Conservation (phyloP, 306 rosid genomes). For the Comarum palustre region DNA sequence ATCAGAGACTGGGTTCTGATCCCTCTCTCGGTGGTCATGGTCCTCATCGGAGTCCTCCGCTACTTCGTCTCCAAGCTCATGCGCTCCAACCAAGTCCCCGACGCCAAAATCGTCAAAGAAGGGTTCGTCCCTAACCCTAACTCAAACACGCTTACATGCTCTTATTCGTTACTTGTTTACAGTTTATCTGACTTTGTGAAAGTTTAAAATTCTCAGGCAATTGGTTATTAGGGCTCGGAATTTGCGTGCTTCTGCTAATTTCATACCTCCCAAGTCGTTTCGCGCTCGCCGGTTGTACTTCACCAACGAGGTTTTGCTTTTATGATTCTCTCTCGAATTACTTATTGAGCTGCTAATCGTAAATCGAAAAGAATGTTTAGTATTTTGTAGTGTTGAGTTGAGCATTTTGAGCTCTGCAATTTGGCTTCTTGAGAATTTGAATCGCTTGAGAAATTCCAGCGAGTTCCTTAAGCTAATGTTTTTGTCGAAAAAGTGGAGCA, state of each 20-base stretch:
- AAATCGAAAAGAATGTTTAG: not conserved
- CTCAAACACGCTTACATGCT: not conserved
- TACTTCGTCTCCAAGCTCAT: conserved; percentile 91
- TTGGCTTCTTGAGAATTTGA: too few relatives aligned
- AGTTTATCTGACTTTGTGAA: not conserved
- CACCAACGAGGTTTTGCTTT: conserved; percentile 80
- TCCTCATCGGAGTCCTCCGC: conserved; percentile 92
- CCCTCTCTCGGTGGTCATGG: conserved; percentile 98
- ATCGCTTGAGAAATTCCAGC: too few relatives aligned
- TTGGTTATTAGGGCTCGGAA: conserved; percentile 87
- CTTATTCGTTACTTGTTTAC: not conserved
- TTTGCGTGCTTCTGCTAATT: conserved; percentile 79
- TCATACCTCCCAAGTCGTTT: conserved; percentile 81
- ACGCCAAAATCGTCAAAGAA: conserved; percentile 82
- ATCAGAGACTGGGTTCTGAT: conserved; percentile 98
- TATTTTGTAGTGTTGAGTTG: not conserved
- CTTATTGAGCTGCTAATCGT: not conserved
- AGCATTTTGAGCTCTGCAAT: not conserved
- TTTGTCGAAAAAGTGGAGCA: not conserved
- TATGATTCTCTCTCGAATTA: not conserved
- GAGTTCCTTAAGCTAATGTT: not conserved
- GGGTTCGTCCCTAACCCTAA: conserved; percentile 45
- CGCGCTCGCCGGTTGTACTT: conserved; percentile 75
- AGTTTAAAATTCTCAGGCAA: conserved; percentile 51
- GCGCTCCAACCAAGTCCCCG: conserved; percentile 83